Percentiles rank a stretch among this genome's conserved stretches.
These are phyloP conservation scores for Cryptococcus jaspeensis DNA, from an alignment of 1,284 basidiomycete species.

Conservation along the genomic window DNA sequence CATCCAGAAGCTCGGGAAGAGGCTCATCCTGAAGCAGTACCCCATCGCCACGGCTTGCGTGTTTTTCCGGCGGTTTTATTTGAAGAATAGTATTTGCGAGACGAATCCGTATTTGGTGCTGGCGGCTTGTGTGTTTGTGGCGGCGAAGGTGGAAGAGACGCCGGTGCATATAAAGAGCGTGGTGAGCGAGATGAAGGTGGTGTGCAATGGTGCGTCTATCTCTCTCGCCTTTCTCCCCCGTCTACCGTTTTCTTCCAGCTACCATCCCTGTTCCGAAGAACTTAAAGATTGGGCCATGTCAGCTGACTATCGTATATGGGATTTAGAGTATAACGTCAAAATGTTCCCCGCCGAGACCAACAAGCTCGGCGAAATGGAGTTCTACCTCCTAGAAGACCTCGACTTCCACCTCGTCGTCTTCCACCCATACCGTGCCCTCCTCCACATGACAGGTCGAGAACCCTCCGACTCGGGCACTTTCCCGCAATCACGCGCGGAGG, in stretches of 20 bases:
- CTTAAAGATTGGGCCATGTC: background rate
- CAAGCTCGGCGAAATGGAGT: constrained; percentile 98
- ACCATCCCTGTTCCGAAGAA: background rate
- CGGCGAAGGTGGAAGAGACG: constrained; percentile 94
- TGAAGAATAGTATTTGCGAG: constrained; percentile 89
- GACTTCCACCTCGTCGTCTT: constrained; percentile 92
- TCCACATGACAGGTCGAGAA: constrained; percentile 65
- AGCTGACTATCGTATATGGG: constrained; percentile 5
- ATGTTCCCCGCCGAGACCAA: constrained; percentile 78
- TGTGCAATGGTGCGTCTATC: constrained; percentile 68
- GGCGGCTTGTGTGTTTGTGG: constrained; percentile 90
- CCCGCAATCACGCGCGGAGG: constrained; percentile 35
- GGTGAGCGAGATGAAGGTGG: constrained; percentile 72
- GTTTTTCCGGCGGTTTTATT: constrained; percentile 91
- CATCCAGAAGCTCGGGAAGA: constrained; percentile 83
- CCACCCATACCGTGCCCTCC: constrained; percentile 87
- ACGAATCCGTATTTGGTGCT: constrained; percentile 91
- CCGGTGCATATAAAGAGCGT: constrained; percentile 92
- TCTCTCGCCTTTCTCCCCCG: background rate
- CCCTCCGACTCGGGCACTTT: constrained; percentile 47
- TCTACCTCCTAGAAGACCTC: constrained; percentile 93
- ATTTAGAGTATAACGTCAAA: constrained; percentile 64
- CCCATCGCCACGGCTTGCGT: constrained; percentile 90
- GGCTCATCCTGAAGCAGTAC: constrained; percentile 77
- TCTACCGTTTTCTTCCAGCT: too few species aligned